Evolutionary conservation across 2,329 filamentous ascomycete species (phyloP), one percentile per base, ranked within the genome.

Genomic region (Pseudofabraea citricarpa): DNA sequence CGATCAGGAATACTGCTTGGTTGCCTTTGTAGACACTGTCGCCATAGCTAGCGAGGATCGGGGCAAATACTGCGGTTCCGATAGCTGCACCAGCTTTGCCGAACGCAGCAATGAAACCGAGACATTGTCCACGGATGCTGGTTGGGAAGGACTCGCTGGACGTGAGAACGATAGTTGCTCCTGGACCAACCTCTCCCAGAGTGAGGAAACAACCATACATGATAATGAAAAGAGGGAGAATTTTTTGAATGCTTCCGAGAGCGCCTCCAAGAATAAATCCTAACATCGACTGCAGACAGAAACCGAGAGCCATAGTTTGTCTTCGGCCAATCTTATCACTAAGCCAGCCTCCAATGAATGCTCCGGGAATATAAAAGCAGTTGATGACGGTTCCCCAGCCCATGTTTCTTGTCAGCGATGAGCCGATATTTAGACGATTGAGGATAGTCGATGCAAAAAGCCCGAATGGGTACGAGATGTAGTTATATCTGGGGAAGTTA

Each of bases 111-210:
- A 58, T 55, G 21, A 65, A 44, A 22, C 61, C 59, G 38, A 62
- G 64, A 0, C 57, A 56, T 52, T 62, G 56, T 0, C 60, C 59
- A 3, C 63, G 55, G 39, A 65, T 53, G 1, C 58, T 58, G 0
- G 61, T 65, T 1, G 63, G 59, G 20, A 60, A 65, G 4, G 50
- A 49, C 42, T 65, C 63, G 0, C 54, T 55, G 2, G 56, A 59
- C 19, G 63, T 61, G 5, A 65, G 35, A 0, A 61, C 60, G 23
- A 64, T 63, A 0, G 59, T 64, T 0, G 58, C 57, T 0, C 63
- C 62, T 0, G 62, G 63, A 0, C 62, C 63, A 57, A 64, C 57
- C 20, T 66, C 57, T 0, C 63, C 62, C 16, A 60, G 56, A 1
- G 54, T 56, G 29, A 63, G 60, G 6, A 64, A 35, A 3, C 64